Percentiles rank a stretch among this genome's conserved stretches.
Evolutionary conservation across 305 asterid species (phyloP).

Genomic region (Rubia balearica): DNA sequence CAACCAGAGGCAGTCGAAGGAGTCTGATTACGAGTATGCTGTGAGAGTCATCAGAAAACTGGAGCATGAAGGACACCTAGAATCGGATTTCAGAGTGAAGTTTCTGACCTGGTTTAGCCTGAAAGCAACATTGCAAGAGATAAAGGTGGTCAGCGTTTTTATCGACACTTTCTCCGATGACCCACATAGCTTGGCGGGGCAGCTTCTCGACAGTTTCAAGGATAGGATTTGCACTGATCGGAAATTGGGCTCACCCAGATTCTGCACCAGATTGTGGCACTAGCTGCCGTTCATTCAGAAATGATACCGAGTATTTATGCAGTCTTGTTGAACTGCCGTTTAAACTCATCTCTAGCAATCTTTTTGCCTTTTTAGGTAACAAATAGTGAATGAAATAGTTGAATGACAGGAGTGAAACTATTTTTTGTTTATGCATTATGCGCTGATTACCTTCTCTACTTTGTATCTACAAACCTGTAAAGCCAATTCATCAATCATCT

Average conservation of each 20-base stretch:
- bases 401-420: no score
- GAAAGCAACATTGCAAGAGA: constrained; percentile 63
- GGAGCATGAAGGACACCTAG: constrained; percentile 68
- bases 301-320: neutral
- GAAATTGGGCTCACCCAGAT: constrained; percentile 37
- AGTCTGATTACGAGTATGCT: constrained; percentile 51
- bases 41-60: constrained; percentile 61
- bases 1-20: constrained; percentile 19
- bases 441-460: no score
- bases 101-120: constrained; percentile 84
- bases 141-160: constrained; percentile 48
- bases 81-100: constrained; percentile 54
- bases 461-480: no score
- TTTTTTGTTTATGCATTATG: no score
- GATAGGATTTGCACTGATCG: constrained; percentile 45
- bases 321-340: neutral
- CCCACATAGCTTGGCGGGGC: constrained; percentile 66
- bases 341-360: neutral
- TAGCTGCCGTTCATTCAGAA: constrained; percentile 6
- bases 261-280: constrained; percentile 83
- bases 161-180: constrained; percentile 64
- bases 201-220: constrained; percentile 55
- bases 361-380: neutral
- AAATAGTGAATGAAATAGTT: neutral
- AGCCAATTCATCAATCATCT: no score